Percentiles rank a stretch among this genome's conserved stretches.
Evolutionary conservation across 768 basidiomycete species (phyloP).

Genomic region (Tricholomella constricta): DNA sequence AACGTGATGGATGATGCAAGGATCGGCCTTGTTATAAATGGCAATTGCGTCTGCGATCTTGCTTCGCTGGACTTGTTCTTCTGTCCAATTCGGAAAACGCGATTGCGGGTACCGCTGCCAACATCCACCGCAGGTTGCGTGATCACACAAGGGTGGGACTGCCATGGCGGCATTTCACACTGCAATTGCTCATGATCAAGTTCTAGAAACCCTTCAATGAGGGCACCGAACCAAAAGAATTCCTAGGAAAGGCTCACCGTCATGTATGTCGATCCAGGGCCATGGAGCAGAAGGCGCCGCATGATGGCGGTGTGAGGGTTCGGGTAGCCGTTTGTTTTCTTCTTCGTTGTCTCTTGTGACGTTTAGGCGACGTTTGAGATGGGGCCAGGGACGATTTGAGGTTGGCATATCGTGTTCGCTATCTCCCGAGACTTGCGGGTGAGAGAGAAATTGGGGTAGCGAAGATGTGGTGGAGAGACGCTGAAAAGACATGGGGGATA

Average conservation of each 20-base stretch:
- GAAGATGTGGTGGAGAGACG: not conserved
- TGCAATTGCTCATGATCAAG: slow-evolving; percentile 37
- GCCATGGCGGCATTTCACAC: slow-evolving; percentile 32
- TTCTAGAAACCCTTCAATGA: slow-evolving; percentile 21
- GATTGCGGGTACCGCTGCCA: slow-evolving; percentile 47
- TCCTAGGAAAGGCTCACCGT: slow-evolving; percentile 27
- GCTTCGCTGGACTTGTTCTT: slow-evolving; percentile 42
- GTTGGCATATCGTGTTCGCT: slow-evolving; percentile 1
- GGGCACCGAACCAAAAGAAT: not conserved
- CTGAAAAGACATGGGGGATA: not conserved
- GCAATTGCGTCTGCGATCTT: slow-evolving; percentile 39
- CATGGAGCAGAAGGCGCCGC: slow-evolving; percentile 49
- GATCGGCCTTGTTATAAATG: slow-evolving; percentile 26
- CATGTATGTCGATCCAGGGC: slow-evolving; percentile 47
- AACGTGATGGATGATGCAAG: slow-evolving; percentile 39
- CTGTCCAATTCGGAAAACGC: slow-evolving; percentile 59
- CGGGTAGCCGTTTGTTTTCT: slow-evolving; percentile 24
- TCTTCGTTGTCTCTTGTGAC: slow-evolving; percentile 13
- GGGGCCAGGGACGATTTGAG: slow-evolving; percentile 3
- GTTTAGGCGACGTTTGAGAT: slow-evolving; percentile 14
- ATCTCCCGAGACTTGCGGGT: not conserved
- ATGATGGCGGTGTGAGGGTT: slow-evolving; percentile 46
- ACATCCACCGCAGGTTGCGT: slow-evolving; percentile 37
- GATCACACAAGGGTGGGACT: slow-evolving; percentile 39
- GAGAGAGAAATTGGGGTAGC: no score